Base-by-base conservation (phyloP, 148 eudicot species). In the Rhododendron williamsianum region DNA sequence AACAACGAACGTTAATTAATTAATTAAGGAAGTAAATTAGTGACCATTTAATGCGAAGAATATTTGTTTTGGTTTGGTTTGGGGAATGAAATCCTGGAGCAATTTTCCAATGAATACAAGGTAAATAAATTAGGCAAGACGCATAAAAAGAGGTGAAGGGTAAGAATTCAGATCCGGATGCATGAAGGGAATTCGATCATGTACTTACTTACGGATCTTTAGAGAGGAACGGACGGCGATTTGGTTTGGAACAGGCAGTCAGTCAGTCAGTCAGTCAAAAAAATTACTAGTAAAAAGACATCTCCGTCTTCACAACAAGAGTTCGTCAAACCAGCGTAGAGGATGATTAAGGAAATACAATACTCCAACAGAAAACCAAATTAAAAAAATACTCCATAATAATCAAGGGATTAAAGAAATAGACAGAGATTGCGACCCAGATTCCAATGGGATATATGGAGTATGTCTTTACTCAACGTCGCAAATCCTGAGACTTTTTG, bases 151-250 rank as follows among this genome's bases (percentile, higher is more conserved):
- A 11, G 33, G 0, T 48, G 12, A 69, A 63, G 38, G 16, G 15
- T 11, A 65, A 60, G n/a, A 25, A 51, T 21, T 3, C 48, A 10
- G 79, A 83, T 49, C 65, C 6, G 78, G 41, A 38, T 5, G 4
- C 9, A 16, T 6, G 15, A 83, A 83, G 43, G 43, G 43, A 41
- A 41, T 16, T 16, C 0, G 30, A 30, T 67, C 6, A 27, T 18
- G 45, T 5, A 41, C 1, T 35, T 35, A 21, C 86, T 74, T 84
- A 76, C 86, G 72, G 81, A 84, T 76, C 80, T 45, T 16, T 9
- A 33, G 78, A 49, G 80, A 72, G 79, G 51, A 72, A 35, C 36
- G 35, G 35, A 49, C 35, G 79, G 67, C 48, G 86, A 76, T 84
- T 46, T 84, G 12, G 69, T 74, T 60, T 23, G 79, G 67, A 30